These are phyloP conservation scores for Priceomyces haplophilus DNA, from an alignment of 805 yeast species.

Conservation along the genomic window DNA sequence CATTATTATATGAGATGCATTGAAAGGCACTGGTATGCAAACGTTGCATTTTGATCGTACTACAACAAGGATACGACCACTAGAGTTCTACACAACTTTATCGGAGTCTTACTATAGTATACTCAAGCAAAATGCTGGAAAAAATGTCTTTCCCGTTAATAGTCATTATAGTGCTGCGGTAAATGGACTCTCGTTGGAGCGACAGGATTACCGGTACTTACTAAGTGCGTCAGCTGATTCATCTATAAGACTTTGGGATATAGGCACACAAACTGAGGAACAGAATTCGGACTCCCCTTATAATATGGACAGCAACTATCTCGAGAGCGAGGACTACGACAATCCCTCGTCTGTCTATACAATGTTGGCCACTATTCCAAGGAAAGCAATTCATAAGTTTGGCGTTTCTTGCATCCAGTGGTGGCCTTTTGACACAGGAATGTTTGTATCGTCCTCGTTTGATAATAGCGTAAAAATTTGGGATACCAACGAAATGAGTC, in stretches of 20 bases:
- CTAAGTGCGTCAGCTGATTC: constrained; percentile 76
- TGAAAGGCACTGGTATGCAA: constrained; percentile 27
- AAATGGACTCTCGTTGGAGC: constrained; percentile 59
- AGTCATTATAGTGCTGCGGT: constrained; percentile 52
- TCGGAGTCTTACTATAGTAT: constrained; percentile 36
- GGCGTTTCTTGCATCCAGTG: constrained; percentile 75
- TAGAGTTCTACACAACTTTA: constrained; percentile 33
- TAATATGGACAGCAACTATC: constrained; percentile 14
- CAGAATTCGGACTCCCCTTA: constrained; percentile 7
- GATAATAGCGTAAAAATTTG: constrained; percentile 76
- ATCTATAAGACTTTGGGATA: constrained; percentile 64
- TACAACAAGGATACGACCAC: constrained; percentile 25
- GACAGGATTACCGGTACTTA: constrained; percentile 41
- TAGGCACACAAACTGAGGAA: constrained; percentile 21
- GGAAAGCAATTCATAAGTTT: constrained; percentile 52
- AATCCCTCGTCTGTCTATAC: constrained; percentile 24
- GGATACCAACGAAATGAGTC: constrained; percentile 68
- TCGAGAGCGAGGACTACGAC: constrained; percentile 32
- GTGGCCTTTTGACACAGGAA: constrained; percentile 89
- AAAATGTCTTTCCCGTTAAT: constrained; percentile 35
- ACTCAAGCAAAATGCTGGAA: constrained; percentile 20
- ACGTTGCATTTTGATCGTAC: constrained; percentile 34
- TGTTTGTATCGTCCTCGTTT: constrained; percentile 79
- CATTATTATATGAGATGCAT: too few species aligned
- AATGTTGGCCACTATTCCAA: constrained; percentile 33